Evolutionary conservation across 352 stramenopile species (phyloP), one percentile per base, ranked within the genome.

Genomic region (Saprolegnia parasitica): DNA sequence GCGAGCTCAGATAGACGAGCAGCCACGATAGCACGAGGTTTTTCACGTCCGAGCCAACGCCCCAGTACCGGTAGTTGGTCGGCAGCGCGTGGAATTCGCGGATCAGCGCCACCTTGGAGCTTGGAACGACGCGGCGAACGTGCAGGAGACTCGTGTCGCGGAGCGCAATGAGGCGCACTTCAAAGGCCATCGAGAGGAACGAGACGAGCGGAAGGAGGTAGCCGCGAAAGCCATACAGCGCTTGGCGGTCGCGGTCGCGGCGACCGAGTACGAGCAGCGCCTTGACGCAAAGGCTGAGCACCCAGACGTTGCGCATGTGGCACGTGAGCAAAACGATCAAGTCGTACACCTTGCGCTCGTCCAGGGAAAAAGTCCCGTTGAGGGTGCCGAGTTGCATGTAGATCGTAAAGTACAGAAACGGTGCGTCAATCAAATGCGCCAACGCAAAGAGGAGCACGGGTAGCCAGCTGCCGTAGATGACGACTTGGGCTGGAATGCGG

Each of bases 391-490:
- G 20, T 15, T 16, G 11, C 13, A 60, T 42, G 52, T 26, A 60
- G 20, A 60, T 60, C 3, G 13, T 11, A 3, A 24, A 60, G 20
- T 60, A 60, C 13, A 60, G 3, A 11, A 60, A 60, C 20, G 52
- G 52, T 4, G 52, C 52, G 35, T 60, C 52, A 4, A 60, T 24
- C 13, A 9, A 2, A 24, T 60, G 52, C 52, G 24, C 52, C 3
- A 66, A 5, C 10, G 11, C 16, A 52, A 54, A 66, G 1, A 66
- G 2, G 13, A 54, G 6, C 5, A 52, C 37, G 21, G 58, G 35
- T 1, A 66, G n/a, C 58, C 58, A 66, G 37, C 58, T 66, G 21
- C 37, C 58, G 26, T 52, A 66, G 46, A 52, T 52, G 23, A 66
- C 58, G 1, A 66, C 58, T 40, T 66, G 58, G 13, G 29, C 23